Percentiles rank a stretch among this genome's conserved stretches.
These are phyloP conservation scores for Dryas alaskensis DNA, from an alignment of 306 rosid species.

Conservation along the genomic window DNA sequence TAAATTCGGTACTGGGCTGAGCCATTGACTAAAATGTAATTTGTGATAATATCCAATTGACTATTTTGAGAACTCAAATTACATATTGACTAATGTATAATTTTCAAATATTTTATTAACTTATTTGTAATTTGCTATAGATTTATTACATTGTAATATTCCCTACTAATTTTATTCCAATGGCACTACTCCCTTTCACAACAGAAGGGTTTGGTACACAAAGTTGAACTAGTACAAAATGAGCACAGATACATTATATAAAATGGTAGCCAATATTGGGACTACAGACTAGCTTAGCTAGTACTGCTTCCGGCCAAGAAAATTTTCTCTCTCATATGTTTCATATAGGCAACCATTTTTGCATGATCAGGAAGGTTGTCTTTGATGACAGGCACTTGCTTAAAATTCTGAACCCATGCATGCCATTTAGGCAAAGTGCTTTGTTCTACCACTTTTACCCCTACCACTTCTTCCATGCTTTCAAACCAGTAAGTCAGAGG, in stretches of 20 bases:
- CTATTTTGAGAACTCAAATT: too few species aligned
- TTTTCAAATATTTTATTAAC: too few species aligned
- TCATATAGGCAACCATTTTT: background rate
- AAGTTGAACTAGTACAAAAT: background rate
- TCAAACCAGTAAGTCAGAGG: conserved; percentile 16
- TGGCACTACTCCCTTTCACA: background rate
- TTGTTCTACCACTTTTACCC: conserved; percentile 15
- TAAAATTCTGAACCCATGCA: background rate
- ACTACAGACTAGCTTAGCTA: too few species aligned
- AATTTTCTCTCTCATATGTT: background rate
- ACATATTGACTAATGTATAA: too few species aligned
- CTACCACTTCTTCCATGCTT: conserved; percentile 23
- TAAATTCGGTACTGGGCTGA: too few species aligned
- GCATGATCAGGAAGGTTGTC: background rate
- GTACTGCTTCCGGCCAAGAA: too few species aligned
- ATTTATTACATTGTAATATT: too few species aligned
- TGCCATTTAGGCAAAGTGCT: conserved; percentile 18
- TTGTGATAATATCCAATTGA: too few species aligned
- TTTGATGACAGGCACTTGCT: too few species aligned
- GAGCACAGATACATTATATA: background rate
- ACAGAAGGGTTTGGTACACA: background rate
- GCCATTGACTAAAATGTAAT: too few species aligned
- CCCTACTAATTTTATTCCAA: too few species aligned
- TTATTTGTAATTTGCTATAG: too few species aligned
- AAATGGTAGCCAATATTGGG: background rate